Evolutionary conservation across 495 filamentous ascomycete genomes (phyloP), one percentile per base, ranked within the genome.

Genomic region (Bathelium albidoporum): DNA sequence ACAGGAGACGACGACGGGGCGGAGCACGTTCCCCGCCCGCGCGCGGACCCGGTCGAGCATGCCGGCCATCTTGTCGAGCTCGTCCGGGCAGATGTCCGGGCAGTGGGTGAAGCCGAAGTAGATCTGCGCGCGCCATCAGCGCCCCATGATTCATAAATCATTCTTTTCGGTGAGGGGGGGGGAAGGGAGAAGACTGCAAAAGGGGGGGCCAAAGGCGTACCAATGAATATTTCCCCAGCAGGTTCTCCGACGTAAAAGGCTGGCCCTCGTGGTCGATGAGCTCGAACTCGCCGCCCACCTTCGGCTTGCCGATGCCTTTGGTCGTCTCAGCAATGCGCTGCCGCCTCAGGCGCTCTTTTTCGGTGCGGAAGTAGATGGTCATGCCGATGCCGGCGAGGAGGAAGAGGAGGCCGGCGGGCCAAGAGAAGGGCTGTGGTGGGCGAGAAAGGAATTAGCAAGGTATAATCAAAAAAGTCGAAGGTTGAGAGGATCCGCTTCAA

Each of bases 21-120:
- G 73, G 69, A 88, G 75, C 59, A 83, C 71, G 63, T 79, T 77
- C 34, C 82, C 80, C 71, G 64, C 63, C 26, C 66, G 68, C 45
- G 70, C 81, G 67, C 84, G 80, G 58, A 94, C 90, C 45, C 88
- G 79, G 72, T 97, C 90, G 71, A 95, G 89, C 81, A 96, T 95
- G 66, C 79, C 79, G 58, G 92, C 90, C 91, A 98, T 96, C 78
- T 98, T 98, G 75, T 98, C 94, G 60, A 98, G 86, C 79, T 98
- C 94, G 68, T 98, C 94, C 32, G 94, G 94, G 80, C 94, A 98
- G 75, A 98, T 98, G 75, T 98, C 94, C 14, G 94, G 94, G 74
- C 94, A 98, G 75, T 96, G 91, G 16, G 90, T 90, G 85, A 98
- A 98, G 68, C 94, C 94, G 73, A 97, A 98, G 76, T 98, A 98